These are phyloP conservation scores for Lagenaria siceraria DNA, from an alignment of 306 rosid genomes.

Conservation along the genomic window DNA sequence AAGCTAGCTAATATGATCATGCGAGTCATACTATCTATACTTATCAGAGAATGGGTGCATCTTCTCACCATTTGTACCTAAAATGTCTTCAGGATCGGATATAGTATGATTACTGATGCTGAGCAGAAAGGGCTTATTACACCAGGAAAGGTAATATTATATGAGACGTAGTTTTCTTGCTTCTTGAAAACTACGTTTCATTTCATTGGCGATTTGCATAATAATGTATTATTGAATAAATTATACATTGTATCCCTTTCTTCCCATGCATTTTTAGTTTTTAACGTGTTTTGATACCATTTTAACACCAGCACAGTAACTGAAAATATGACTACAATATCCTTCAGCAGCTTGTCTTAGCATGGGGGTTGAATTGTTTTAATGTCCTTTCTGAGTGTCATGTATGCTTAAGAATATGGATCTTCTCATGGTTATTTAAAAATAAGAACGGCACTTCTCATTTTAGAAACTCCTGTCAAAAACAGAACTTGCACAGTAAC, in stretches of 20 bases:
- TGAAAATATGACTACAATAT: not conserved
- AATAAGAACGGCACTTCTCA: not conserved
- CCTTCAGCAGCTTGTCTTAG: not conserved
- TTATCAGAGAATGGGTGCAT: not conserved
- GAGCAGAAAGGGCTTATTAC: conserved; percentile 76
- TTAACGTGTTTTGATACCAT: not conserved
- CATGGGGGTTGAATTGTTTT: not conserved
- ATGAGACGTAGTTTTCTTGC: not conserved
- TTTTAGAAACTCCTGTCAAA: not conserved
- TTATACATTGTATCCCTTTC: not conserved
- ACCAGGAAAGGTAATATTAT: conserved; percentile 71
- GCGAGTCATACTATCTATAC: not conserved
- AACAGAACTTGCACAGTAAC: not conserved
- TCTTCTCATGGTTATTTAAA: not conserved
- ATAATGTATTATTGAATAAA: not conserved
- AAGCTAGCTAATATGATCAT: not conserved
- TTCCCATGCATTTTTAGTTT: not conserved
- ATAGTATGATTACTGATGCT: conserved; percentile 86
- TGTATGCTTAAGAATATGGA: not conserved
- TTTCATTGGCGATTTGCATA: not conserved
- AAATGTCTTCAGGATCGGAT: conserved; percentile 69
- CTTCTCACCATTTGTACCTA: not conserved
- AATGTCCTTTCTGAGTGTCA: not conserved
- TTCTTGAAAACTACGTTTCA: not conserved
- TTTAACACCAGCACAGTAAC: not conserved